phyloP scores from a whole-genome alignment of 2,329 filamentous ascomycete genomes.

The Hysterium pulicare region DNA sequence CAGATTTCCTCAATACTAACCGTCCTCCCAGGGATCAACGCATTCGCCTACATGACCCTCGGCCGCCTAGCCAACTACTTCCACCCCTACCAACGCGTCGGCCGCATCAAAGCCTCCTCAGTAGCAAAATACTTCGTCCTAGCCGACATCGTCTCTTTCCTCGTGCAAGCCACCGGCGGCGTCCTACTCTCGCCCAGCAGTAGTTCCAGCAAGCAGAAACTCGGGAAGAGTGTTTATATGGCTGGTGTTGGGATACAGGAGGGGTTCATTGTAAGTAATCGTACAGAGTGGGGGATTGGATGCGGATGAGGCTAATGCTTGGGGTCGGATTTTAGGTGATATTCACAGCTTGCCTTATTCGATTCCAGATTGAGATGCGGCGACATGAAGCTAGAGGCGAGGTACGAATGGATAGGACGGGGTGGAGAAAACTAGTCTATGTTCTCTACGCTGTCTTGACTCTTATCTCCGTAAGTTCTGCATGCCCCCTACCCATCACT shows the following conservation, averaged over 20 bases:
- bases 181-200: slow-evolving; percentile 23
- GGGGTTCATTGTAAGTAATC: slow-evolving; percentile 23
- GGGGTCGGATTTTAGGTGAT: too few species aligned
- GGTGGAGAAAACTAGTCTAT: slow-evolving; percentile 20
- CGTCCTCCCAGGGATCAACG: slow-evolving; percentile 35
- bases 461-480: slow-evolving; percentile 37
- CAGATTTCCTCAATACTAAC: too few species aligned
- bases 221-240: slow-evolving; percentile 40
- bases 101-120: slow-evolving; percentile 26
- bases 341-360: slow-evolving; percentile 9
- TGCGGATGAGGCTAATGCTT: too few species aligned
- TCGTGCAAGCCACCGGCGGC: slow-evolving; percentile 39
- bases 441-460: slow-evolving; percentile 36
- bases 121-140: slow-evolving; percentile 39
- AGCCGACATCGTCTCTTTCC: slow-evolving; percentile 40
- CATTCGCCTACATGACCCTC: slow-evolving; percentile 33
- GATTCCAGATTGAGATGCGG: slow-evolving; percentile 8
- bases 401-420: background rate
- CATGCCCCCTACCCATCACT: background rate
- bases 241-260: slow-evolving; percentile 12
- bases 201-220: slow-evolving; percentile 19
- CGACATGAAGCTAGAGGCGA: background rate
- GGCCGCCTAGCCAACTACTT: slow-evolving; percentile 39
- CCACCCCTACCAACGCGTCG: slow-evolving; percentile 20
- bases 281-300: too few species aligned